Base-by-base conservation (phyloP, 2,329 filamentous ascomycete genomes). In the Amphichorda felina region DNA sequence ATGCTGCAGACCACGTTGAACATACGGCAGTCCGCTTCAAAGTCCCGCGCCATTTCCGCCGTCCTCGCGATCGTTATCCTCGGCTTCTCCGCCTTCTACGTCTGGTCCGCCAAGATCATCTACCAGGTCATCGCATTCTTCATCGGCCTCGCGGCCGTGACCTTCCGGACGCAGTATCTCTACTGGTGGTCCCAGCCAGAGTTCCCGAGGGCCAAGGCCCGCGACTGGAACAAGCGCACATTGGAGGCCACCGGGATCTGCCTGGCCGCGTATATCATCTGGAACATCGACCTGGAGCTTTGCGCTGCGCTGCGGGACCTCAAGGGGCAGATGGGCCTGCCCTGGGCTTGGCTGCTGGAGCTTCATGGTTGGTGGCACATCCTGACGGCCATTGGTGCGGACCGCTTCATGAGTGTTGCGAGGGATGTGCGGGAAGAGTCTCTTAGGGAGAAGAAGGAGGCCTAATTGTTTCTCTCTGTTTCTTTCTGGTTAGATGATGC, bases 351-450 rank as follows among this genome's bases (percentile, higher is more conserved):
- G 50, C 24, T 71, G 1, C 48, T 78, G 4, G 74, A 78, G 51
- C 46, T 77, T 11, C 74, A 78, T 45, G 74, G 72, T 1, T 78
- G 72, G 74, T 79, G 74, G 74, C 74, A 79, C 44, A 52, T 78
- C 13, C 53, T 75, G 18, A 79, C 73, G 24, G 24, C n/a, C n/a
- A n/a, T n/a, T n/a, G n/a, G n/a, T n/a, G n/a, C n/a, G n/a, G n/a
- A n/a, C n/a, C n/a, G n/a, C n/a, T n/a, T n/a, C n/a, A n/a, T n/a
- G n/a, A n/a, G n/a, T n/a, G n/a, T n/a, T n/a, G n/a, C n/a, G n/a
- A n/a, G n/a, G n/a, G n/a, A n/a, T n/a, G n/a, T n/a, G n/a, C n/a
- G n/a, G n/a, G n/a, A n/a, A n/a, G n/a, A n/a, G n/a, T n/a, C n/a
- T n/a, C n/a, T n/a, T n/a, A n/a, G n/a, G n/a, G n/a, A n/a, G n/a